Percentiles rank a stretch among this genome's conserved stretches.
These are phyloP conservation scores for Ceratonia siliqua DNA, from an alignment of 306 rosid genomes.

Conservation along the genomic window DNA sequence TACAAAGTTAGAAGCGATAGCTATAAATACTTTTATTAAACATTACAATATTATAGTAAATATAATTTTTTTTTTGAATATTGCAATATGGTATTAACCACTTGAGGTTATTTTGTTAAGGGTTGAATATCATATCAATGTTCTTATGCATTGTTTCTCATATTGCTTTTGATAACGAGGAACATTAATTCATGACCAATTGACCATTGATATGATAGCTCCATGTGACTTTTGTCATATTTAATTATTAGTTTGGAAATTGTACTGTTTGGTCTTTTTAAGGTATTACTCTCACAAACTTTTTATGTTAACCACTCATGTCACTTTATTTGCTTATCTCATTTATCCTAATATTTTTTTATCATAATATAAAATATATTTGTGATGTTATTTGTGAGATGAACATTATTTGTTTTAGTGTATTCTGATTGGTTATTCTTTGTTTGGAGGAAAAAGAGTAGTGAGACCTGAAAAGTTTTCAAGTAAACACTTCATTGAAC, in stretches of 20 bases:
- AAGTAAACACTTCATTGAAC: not conserved
- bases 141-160: not conserved
- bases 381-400: too few species aligned
- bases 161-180: not conserved
- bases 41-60: not conserved
- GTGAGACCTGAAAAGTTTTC: too few species aligned
- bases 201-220: not conserved
- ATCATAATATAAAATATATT: too few species aligned
- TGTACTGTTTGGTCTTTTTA: not conserved
- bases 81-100: too few species aligned
- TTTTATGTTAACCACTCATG: too few species aligned
- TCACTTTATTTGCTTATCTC: too few species aligned
- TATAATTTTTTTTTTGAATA: not conserved
- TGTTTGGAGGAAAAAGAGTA: not conserved
- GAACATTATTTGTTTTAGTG: too few species aligned
- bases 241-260: not conserved
- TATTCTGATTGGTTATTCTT: not conserved
- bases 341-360: too few species aligned
- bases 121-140: not conserved
- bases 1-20: not conserved
- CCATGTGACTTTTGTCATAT: constrained; percentile 19
- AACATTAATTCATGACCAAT: too few species aligned
- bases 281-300: too few species aligned
- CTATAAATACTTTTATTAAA: not conserved
- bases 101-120: not conserved